phyloP scores from a whole-genome alignment of 2,329 filamentous ascomycete species.

The Nigrospora osmanthi region DNA sequence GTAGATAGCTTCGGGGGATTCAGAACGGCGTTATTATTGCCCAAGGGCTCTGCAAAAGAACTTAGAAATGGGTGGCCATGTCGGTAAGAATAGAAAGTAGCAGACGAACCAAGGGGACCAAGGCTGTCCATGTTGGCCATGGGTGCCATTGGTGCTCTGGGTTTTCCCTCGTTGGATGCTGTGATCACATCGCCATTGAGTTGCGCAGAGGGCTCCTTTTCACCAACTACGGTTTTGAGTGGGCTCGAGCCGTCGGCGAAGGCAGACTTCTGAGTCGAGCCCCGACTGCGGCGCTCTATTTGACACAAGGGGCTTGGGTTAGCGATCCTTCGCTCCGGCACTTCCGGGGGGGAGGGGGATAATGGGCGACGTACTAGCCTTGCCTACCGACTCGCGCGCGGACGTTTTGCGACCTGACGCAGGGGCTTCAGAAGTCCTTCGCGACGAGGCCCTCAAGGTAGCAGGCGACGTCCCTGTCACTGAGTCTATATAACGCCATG shows the following conservation, averaged over 20 bases:
- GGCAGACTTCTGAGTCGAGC: constrained; percentile 3
- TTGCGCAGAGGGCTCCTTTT: background rate
- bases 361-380: constrained; percentile 7
- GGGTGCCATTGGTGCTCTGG: constrained; percentile 10
- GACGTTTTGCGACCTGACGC: too few species aligned
- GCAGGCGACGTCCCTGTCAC: too few species aligned
- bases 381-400: constrained; percentile 6
- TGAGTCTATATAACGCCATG: too few species aligned
- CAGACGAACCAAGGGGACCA: constrained; percentile 8
- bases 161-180: constrained; percentile 5
- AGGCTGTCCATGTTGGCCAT: constrained; percentile 18
- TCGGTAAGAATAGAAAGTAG: background rate
- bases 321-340: background rate
- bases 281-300: constrained; percentile 15
- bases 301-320: background rate
- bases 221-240: background rate
- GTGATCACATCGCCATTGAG: constrained; percentile 1
- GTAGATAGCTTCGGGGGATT: too few species aligned
- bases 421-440: too few species aligned
- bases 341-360: background rate
- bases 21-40: too few species aligned
- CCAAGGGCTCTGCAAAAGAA: too few species aligned
- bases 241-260: background rate
- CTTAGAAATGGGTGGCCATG: too few species aligned
- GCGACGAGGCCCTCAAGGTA: too few species aligned